These are phyloP conservation scores for Loxodes magnus DNA, from an alignment of 73 alveolate species.

Conservation along the genomic window DNA sequence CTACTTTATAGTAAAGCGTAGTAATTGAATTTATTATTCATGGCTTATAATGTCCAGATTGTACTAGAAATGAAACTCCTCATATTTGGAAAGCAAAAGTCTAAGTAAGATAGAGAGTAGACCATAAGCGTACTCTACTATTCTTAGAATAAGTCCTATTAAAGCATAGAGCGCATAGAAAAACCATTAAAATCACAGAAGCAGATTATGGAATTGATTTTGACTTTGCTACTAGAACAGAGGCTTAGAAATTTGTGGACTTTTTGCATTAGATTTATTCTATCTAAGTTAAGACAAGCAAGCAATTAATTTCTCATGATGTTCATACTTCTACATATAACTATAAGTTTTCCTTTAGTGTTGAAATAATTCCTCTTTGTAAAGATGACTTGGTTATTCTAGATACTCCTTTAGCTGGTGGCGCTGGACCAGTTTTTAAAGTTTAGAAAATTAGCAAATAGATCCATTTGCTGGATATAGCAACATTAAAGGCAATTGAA, in stretches of 20 bases:
- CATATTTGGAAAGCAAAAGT: slow-evolving; percentile 91
- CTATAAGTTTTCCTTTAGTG: slow-evolving; percentile 73
- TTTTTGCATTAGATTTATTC: slow-evolving; percentile 69
- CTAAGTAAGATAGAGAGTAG: slow-evolving; percentile 84
- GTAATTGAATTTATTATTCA: slow-evolving; percentile 80
- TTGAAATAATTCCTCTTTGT: slow-evolving; percentile 94
- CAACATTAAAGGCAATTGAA: slow-evolving; percentile 73
- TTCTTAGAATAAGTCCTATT: slow-evolving; percentile 82
- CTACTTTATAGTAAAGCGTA: slow-evolving; percentile 58
- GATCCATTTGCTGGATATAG: slow-evolving; percentile 82
- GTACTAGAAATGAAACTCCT: slow-evolving; percentile 93
- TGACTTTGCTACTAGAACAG: slow-evolving; percentile 75
- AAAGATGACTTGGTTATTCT: slow-evolving; percentile 90
- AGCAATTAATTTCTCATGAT: slow-evolving; percentile 90
- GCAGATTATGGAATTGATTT: slow-evolving; percentile 95
- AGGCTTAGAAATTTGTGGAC: slow-evolving; percentile 82
- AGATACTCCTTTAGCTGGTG: slow-evolving; percentile 82
- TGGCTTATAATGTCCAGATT: slow-evolving; percentile 91
- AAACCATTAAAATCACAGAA: slow-evolving; percentile 74
- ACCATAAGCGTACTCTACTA: slow-evolving; percentile 89
- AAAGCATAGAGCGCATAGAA: slow-evolving; percentile 84
- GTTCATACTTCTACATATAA: slow-evolving; percentile 61
- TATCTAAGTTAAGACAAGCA: slow-evolving; percentile 64
- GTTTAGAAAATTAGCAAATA: slow-evolving; percentile 79
- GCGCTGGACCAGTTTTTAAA: slow-evolving; percentile 88